Evolutionary conservation across 2,329 filamentous ascomycete genomes (phyloP).

Genomic region (Diplodia corticola): DNA sequence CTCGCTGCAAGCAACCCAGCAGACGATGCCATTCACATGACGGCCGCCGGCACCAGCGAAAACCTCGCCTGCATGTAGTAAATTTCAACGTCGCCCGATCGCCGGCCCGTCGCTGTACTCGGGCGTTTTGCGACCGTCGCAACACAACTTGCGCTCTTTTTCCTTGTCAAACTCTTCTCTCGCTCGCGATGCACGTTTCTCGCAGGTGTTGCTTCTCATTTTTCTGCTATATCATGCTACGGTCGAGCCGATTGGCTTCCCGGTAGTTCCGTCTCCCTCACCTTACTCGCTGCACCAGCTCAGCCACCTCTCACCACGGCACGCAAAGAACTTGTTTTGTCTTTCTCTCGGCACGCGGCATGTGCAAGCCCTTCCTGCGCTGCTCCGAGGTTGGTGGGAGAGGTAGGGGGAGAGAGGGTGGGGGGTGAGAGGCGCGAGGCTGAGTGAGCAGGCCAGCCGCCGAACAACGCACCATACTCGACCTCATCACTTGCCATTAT

Average conservation of each 20-base stretch:
- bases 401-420: not conserved
- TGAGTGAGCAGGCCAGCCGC: not conserved
- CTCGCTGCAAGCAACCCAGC: slow-evolving; percentile 33
- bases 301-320: not conserved
- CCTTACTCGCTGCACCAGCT: not conserved
- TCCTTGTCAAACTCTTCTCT: not conserved
- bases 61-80: slow-evolving; percentile 41
- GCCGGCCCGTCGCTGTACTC: not conserved
- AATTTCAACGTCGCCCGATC: slow-evolving; percentile 42
- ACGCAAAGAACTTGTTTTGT: not conserved
- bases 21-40: slow-evolving; percentile 43
- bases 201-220: not conserved
- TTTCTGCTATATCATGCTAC: not conserved
- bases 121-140: not conserved
- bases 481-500: not conserved
- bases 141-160: not conserved
- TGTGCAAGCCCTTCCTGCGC: not conserved
- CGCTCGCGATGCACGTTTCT: not conserved
- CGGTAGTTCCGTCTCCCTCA: not conserved
- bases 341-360: not conserved
- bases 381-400: not conserved
- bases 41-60: slow-evolving; percentile 29
- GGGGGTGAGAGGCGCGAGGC: not conserved
- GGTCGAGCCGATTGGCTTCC: not conserved
- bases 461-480: not conserved